These are phyloP conservation scores for Barnettozyma siamensis DNA, from an alignment of 805 yeast genomes.

Conservation along the genomic window DNA sequence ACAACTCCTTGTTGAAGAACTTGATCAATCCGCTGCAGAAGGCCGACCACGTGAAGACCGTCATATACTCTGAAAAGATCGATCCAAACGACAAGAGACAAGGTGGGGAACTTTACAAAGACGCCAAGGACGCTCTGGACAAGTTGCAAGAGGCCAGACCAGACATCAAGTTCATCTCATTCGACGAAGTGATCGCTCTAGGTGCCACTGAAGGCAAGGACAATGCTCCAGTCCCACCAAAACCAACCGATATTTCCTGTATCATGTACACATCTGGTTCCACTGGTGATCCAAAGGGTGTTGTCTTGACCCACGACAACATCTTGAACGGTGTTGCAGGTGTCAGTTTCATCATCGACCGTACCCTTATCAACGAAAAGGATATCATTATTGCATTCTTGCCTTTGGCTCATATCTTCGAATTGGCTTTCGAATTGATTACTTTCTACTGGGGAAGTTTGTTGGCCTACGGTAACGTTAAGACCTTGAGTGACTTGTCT, in stretches of 20 bases:
- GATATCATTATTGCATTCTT: constrained; percentile 84
- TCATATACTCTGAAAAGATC: constrained; percentile 65
- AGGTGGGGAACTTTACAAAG: constrained; percentile 51
- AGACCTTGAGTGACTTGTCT: constrained; percentile 80
- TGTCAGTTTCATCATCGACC: constrained; percentile 55
- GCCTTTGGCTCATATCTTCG: constrained; percentile 96
- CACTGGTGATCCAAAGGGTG: constrained; percentile 81
- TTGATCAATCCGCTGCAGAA: constrained; percentile 67
- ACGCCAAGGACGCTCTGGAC: constrained; percentile 53
- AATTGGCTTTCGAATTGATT: constrained; percentile 78
- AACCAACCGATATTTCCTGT: constrained; percentile 47
- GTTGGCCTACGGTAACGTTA: constrained; percentile 87
- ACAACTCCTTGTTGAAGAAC: constrained; percentile 61
- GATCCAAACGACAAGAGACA: constrained; percentile 58
- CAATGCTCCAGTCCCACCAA: constrained; percentile 36
- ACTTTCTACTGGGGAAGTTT: constrained; percentile 85
- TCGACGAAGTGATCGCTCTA: constrained; percentile 55
- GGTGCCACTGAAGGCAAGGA: constrained; percentile 49
- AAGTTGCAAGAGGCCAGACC: constrained; percentile 65
- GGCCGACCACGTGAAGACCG: constrained; percentile 54
- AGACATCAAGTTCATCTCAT: constrained; percentile 61
- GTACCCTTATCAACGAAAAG: constrained; percentile 39
- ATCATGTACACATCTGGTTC: constrained; percentile 73
- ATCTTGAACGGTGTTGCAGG: constrained; percentile 87
- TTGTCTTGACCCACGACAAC: constrained; percentile 54